A percentile compares a stretch with the other conserved stretches of the same genome.
phyloP scores from a whole-genome alignment of 2,329 filamentous ascomycete species.

The Venturiaceae sp. region DNA sequence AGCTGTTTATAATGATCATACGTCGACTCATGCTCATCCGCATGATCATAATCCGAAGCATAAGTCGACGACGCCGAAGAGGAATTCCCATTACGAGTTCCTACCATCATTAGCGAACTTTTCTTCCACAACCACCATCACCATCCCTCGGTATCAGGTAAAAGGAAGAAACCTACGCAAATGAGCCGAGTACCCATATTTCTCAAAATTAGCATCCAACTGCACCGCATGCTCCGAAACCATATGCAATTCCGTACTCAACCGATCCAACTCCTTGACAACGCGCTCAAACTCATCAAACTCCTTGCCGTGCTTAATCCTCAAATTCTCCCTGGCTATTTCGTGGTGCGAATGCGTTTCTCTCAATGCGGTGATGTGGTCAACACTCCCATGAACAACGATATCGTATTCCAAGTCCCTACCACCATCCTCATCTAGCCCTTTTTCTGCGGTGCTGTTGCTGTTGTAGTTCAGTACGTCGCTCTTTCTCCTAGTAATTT shows the following conservation, averaged over 20 bases:
- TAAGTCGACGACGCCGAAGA: constrained; percentile 16
- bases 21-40: constrained; percentile 20
- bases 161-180: constrained; percentile 35
- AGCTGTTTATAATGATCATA: constrained; percentile 25
- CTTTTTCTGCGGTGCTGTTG: constrained; percentile 38
- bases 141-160: neutral
- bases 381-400: constrained; percentile 47
- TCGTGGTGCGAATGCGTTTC: constrained; percentile 46
- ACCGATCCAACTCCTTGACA: constrained; percentile 40
- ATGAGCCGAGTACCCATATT: constrained; percentile 53
- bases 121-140: neutral
- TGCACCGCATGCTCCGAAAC: constrained; percentile 44
- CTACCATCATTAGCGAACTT: neutral
- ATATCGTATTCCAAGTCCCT: constrained; percentile 39
- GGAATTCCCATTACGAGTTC: neutral
- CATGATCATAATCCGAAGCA: constrained; percentile 12
- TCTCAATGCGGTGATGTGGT: constrained; percentile 38
- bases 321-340: constrained; percentile 34
- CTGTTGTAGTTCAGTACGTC: constrained; percentile 26
- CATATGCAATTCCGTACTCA: constrained; percentile 44
- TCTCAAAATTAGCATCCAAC: constrained; percentile 51
- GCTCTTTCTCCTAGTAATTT: constrained; percentile 27
- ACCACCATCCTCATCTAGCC: constrained; percentile 23
- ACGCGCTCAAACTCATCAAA: constrained; percentile 49
- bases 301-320: constrained; percentile 38